Evolutionary conservation across 1,284 basidiomycete genomes (phyloP), one percentile per base, ranked within the genome.

Genomic region (Leccinum angustisporum): DNA sequence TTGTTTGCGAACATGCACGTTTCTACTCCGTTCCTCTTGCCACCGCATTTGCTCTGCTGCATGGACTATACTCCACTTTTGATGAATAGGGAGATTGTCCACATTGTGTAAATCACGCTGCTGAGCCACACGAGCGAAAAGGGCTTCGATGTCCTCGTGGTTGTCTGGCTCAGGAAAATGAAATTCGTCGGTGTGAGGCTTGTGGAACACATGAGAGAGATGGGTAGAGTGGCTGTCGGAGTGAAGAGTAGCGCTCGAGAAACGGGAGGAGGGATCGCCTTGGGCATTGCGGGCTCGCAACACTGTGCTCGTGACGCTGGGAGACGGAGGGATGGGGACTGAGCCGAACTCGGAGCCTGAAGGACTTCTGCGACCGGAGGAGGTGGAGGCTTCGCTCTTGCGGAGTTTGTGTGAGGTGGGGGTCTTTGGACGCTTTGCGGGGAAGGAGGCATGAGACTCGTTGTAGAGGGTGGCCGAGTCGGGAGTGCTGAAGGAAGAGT

Each of bases 21-120:
- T 83, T 65, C 83, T 79, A 56, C 76, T 80, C 67, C 81, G 84
- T 67, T 87, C 87, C 57, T 90, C 87, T 68, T 86, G 88, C 87
- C 89, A 94, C 50, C 91, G 86, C 61, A 91, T 83, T 60, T 91
- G 88, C 69, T 91, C 90, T 68, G 94, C 91, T 66, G 88, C 94
- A 74, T 91, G 86, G 10, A 98, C 91, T 71, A 98, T 87, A 65
- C 84, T 83, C 96, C 96, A 98, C 77, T 98, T 98, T 74, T 94
- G 94, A 56, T 95, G 91, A 33, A 91, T 82, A 1, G 86, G 72
- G 31, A 95, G 78, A 53, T 80, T 79, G 1, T 84, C 83, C 51
- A 90, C 74, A 25, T 84, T 83, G 21, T 78, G 83, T 10, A 93
- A 74, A 66, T 86, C 88, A 50, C 91, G 84, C 57, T 84, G 87